Conservation (phyloP, 2,329 filamentous ascomycete genomes). For the Trichoderma endophyticum region DNA sequence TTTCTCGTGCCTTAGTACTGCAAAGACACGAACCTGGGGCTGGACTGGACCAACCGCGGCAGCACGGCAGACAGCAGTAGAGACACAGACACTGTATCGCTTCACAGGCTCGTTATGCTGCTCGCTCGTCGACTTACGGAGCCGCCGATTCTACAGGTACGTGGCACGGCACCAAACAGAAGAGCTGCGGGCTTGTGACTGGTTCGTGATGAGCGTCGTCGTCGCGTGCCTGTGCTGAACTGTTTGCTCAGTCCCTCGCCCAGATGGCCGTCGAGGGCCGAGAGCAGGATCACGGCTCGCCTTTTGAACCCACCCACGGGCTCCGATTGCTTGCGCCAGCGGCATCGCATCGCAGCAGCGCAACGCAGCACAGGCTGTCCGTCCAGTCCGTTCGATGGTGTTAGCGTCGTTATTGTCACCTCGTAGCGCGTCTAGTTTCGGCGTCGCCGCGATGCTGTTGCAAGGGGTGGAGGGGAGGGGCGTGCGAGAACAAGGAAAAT, state of each 20-base stretch:
- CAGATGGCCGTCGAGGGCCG: not conserved
- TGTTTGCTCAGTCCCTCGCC: not conserved
- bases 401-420: slow-evolving; percentile 18
- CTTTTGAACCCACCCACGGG: slow-evolving; percentile 14
- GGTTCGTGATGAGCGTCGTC: not conserved
- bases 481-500: not conserved
- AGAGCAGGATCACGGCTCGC: slow-evolving; percentile 10
- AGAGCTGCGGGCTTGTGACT: not conserved
- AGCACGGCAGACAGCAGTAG: not conserved
- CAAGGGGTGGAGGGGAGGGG: slow-evolving; percentile 9
- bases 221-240: not conserved
- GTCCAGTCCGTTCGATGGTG: slow-evolving; percentile 7
- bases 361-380: slow-evolving; percentile 10
- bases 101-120: not conserved
- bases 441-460: slow-evolving; percentile 15
- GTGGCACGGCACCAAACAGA: slow-evolving; percentile 1
- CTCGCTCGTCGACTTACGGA: not conserved
- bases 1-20: not conserved
- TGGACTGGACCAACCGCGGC: not conserved
- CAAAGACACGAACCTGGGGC: not conserved
- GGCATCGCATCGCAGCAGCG: slow-evolving; percentile 4
- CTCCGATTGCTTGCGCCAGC: not conserved
- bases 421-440: slow-evolving; percentile 14
- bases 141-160: not conserved
- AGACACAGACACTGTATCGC: not conserved